Evolutionary conservation across 169 alveolate genomes (phyloP), one percentile per base, ranked within the genome.

Genomic region (Cryptosporidium sp.): DNA sequence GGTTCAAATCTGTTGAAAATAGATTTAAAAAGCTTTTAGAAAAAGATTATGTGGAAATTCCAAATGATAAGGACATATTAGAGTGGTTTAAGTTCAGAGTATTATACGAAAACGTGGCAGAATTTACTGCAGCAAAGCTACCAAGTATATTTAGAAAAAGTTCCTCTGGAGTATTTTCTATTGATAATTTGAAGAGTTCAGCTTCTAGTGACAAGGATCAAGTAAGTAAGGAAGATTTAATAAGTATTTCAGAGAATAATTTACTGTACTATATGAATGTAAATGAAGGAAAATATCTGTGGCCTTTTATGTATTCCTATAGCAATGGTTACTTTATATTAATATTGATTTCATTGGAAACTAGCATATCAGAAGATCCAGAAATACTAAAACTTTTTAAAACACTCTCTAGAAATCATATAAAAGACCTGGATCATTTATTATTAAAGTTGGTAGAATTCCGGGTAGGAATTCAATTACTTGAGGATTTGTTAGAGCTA

Each of bases 231-330:
- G 37, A 74, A 45, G 9, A 4, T 5, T 10, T 74, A 21, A 7
- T n/a, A 26, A 51, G 35, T 8, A 74, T 74, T 35, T 74, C 86
- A 52, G 58, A 55, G 7, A 59, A 35, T 5, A 33, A 74, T 0
- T 31, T 74, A 58, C 39, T 74, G 2, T 37, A 55, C 18, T 74
- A 55, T 51, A 74, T 74, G 86, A 33, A n/a, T 16, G 35, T 55
- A 12, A 39, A 26, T 10, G 70, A 59, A 23, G 71, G 33, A 35
- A 37, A 41, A 33, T 26, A 43, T n/a, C 6, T 74, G 39, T 74
- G 86, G 86, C 86, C 86, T 4, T 74, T 74, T 58, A 74, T 74
- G 48, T 58, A 74, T 14, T 74, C 86, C 3, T 74, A 31, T 37
- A 74, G 59, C 3, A 58, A 41, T 55, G 86, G 86, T 2, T 55